Base-by-base conservation (phyloP, 192 early-diverging fungal species). In the Gryganskiella cystojenkinii region DNA sequence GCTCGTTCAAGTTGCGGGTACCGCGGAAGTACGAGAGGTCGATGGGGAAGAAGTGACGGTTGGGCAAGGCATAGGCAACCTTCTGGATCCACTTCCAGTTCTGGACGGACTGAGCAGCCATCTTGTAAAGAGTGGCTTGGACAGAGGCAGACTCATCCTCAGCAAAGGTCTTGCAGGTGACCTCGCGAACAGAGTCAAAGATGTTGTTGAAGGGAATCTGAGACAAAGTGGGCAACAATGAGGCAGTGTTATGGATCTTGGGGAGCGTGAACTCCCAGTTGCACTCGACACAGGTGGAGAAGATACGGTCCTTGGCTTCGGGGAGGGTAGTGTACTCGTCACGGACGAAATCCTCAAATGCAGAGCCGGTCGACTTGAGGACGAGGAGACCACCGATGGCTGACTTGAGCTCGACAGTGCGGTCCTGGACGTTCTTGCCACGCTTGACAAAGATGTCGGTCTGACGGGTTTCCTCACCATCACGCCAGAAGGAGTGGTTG, bases 321-420 rank as follows among this genome's bases (percentile, higher is more conserved):
- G 85, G 82, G 61, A 94, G 80, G 8, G 93, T 93, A 50, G 92
- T 88, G 80, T 89, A 89, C 67, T 92, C 85, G 62, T 92, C 91
- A 59, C 84, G 83, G 71, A 89, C 85, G 75, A 92, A 94, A 42
- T 88, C 85, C 44, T 85, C 83, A 78, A 94, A 94, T 57, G 91
- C 82, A 19, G 93, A 94, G 55, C 92, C 92, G 28, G 93, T 94
- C 45, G 93, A 92, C 85, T 94, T 94, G 56, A 94, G 86, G 33
- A 94, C 90, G 54, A 90, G 79, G n/a, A 94, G 71, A 27, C 90
- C 89, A 55, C 82, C 82, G 57, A 94, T 84, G 11, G 92, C 92
- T 35, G 92, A 93, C 61, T 81, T 84, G 62, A 92, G 74, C 27
- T 61, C 61, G 14, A 87, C 80, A 17, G 54, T 43, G 43, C 54